Percentiles rank a stretch among this genome's conserved stretches.
Evolutionary conservation across 2,329 filamentous ascomycete genomes (phyloP).

Genomic region (Ceratocystis eucalypticola): DNA sequence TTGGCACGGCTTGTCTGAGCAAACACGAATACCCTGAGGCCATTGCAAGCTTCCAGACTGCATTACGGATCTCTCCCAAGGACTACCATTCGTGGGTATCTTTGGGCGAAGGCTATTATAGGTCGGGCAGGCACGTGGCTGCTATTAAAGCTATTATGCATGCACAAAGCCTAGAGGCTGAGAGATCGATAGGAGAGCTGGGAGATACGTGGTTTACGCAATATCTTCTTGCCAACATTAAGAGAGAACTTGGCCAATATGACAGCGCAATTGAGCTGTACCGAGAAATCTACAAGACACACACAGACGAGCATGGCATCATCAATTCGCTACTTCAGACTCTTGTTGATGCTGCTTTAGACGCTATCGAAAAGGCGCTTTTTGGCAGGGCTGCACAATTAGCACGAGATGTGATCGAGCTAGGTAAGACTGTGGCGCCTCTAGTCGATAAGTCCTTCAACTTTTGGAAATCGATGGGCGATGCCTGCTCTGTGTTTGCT

Average conservation of each 20-base stretch:
- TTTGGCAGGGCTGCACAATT: conserved; percentile 71
- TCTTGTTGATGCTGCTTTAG: conserved; percentile 66
- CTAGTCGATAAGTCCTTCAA: conserved; percentile 66
- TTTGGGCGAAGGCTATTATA: conserved; percentile 93
- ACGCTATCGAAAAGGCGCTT: conserved; percentile 65
- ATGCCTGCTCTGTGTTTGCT: conserved; percentile 75
- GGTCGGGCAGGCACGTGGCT: conserved; percentile 84
- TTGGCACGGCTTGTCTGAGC: conserved; percentile 89
- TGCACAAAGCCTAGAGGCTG: conserved; percentile 59
- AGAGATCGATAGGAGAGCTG: conserved; percentile 32
- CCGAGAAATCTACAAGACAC: conserved; percentile 52
- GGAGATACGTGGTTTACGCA: conserved; percentile 86
- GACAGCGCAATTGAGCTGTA: conserved; percentile 72
- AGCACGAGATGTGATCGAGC: conserved; percentile 53
- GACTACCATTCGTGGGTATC: conserved; percentile 97
- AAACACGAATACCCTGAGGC: conserved; percentile 81
- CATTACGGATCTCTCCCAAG: conserved; percentile 65
- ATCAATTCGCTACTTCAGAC: conserved; percentile 79
- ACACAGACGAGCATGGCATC: conserved; percentile 69
- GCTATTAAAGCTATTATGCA: conserved; percentile 82
- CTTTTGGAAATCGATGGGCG: conserved; percentile 83
- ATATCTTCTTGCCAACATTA: conserved; percentile 93
- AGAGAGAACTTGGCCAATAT: conserved; percentile 80
- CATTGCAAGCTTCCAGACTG: conserved; percentile 82
- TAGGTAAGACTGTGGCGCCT: conserved; percentile 48